A percentile compares a stretch with the other conserved stretches of the same genome.
Conservation (phyloP, 2,329 filamentous ascomycete genomes). For the Annulohypoxylon truncatum region DNA sequence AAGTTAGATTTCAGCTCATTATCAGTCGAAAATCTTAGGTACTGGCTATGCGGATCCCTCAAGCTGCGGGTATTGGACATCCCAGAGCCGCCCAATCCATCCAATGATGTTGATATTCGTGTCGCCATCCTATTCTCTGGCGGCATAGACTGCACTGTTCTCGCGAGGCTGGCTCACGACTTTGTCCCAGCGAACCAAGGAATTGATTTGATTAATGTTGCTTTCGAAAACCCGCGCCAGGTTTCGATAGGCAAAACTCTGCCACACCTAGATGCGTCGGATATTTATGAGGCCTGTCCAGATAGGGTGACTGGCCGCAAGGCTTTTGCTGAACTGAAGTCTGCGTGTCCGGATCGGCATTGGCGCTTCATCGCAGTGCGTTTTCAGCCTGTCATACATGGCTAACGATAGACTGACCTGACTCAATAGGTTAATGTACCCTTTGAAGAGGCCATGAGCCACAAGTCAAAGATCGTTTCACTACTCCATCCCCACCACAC, state of each 20-base stretch:
- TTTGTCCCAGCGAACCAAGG: constrained; percentile 74
- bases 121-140: constrained; percentile 92
- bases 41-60: constrained; percentile 70
- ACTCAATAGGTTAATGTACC: constrained; percentile 77
- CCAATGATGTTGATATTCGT: constrained; percentile 57
- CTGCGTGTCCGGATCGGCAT: constrained; percentile 73
- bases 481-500: constrained; percentile 95
- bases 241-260: constrained; percentile 64
- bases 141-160: constrained; percentile 89
- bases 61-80: constrained; percentile 73
- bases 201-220: constrained; percentile 93
- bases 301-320: constrained; percentile 88
- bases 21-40: constrained; percentile 65
- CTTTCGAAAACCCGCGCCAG: constrained; percentile 91
- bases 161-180: constrained; percentile 84
- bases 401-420: background rate
- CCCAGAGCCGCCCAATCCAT: constrained; percentile 63
- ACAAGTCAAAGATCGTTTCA: constrained; percentile 75
- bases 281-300: constrained; percentile 83
- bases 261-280: constrained; percentile 41
- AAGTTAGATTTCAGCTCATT: constrained; percentile 56
- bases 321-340: constrained; percentile 79
- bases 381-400: constrained; percentile 12
- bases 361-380: constrained; percentile 86
- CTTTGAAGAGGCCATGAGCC: constrained; percentile 76